These are phyloP conservation scores for Puccinia coronata DNA, from an alignment of 1,284 basidiomycete species.

Conservation along the genomic window DNA sequence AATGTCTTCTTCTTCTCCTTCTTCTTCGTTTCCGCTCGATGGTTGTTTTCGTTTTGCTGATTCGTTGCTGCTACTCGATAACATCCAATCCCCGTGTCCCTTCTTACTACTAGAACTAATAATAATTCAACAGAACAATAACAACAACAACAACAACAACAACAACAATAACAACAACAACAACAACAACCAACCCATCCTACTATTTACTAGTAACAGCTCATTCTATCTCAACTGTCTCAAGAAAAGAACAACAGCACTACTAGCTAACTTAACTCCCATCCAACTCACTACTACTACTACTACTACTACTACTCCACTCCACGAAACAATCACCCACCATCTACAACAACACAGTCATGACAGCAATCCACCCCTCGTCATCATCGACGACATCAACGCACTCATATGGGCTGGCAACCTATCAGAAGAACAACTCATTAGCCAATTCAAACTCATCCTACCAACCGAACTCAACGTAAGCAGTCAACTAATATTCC, in stretches of 20 bases:
- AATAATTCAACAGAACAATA: neutral
- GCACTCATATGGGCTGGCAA: neutral
- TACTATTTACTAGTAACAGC: neutral
- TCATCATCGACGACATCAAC: slow-evolving; percentile 24
- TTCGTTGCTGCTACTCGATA: neutral
- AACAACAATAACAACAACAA: too few relatives aligned
- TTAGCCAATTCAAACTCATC: neutral
- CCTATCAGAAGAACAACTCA: neutral
- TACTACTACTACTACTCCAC: neutral
- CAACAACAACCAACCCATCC: neutral
- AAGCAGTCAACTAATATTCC: neutral
- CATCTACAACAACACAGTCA: neutral
- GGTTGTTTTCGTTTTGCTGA: neutral
- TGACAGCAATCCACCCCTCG: neutral
- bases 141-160: neutral
- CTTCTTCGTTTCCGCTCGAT: neutral
- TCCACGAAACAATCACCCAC: neutral
- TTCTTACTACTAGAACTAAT: slow-evolving; percentile 13
- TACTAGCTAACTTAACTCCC: neutral
- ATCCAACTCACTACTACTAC: neutral
- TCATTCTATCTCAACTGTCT: too few relatives aligned
- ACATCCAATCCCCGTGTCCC: neutral
- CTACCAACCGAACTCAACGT: neutral
- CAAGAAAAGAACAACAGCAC: too few relatives aligned
- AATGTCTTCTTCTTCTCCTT: neutral